Evolutionary conservation across 768 basidiomycete species (phyloP).

Genomic region (Lentinula raphanica): DNA sequence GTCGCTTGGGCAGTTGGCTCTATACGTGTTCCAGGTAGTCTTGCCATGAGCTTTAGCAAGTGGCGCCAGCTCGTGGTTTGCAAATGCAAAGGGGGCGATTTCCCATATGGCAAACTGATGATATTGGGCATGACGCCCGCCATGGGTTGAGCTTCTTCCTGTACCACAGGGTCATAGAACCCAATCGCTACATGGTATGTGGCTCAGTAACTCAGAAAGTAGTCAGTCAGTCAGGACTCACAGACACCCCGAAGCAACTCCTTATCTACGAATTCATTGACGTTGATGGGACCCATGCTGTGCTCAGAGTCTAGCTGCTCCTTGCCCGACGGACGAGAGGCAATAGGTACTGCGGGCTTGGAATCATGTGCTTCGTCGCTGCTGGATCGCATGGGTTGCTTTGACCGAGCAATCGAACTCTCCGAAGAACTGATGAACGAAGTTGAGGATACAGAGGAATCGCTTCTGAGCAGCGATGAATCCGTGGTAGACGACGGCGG

Average conservation of each 20-base stretch:
- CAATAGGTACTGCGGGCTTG: background rate
- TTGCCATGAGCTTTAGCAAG: slow-evolving; percentile 69
- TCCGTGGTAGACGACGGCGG: background rate
- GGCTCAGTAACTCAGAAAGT: slow-evolving; percentile 2
- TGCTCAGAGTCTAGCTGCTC: slow-evolving; percentile 7
- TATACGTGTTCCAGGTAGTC: slow-evolving; percentile 62
- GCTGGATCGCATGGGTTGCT: background rate
- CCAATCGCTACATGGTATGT: slow-evolving; percentile 50
- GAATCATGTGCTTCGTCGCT: background rate
- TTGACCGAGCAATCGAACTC: background rate
- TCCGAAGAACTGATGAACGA: slow-evolving; percentile 6
- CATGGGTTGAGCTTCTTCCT: slow-evolving; percentile 42
- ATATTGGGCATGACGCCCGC: slow-evolving; percentile 58
- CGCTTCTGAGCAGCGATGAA: background rate
- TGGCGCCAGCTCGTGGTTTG: slow-evolving; percentile 73
- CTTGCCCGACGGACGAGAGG: background rate
- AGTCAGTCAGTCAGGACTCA: slow-evolving; percentile 33
- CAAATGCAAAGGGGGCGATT: slow-evolving; percentile 63
- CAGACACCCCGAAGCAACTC: slow-evolving; percentile 58
- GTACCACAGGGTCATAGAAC: slow-evolving; percentile 55
- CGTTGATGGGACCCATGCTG: slow-evolving; percentile 21
- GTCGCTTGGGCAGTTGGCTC: slow-evolving; percentile 69
- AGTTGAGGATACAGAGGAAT: background rate
- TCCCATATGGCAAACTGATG: slow-evolving; percentile 68
- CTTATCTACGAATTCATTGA: slow-evolving; percentile 51